Evolutionary conservation across 345 rosid genomes (phyloP), one percentile per base, ranked within the genome.

Genomic region (Erucastrum elatum): DNA sequence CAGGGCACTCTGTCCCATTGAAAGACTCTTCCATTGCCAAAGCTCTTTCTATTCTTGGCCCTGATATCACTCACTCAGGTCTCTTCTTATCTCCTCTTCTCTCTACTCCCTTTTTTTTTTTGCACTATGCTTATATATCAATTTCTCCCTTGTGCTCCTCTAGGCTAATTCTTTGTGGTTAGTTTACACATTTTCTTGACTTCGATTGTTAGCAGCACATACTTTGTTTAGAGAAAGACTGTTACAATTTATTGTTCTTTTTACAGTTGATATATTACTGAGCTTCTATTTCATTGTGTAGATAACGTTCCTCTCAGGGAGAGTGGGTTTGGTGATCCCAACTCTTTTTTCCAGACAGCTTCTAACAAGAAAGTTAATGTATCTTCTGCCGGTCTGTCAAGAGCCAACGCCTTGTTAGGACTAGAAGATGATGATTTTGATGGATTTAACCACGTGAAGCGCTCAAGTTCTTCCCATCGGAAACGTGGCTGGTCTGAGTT

Each of bases 341-440:
- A 77, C 66, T 79, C 91, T 61, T 77, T 90, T 73, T 92, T 94
- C 82, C 90, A 85, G 75, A 90, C 97, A 56, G 97, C 87, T 35
- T 91, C 97, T 17, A 94, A 97, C 63, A 92, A 90, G 79, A 79
- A 65, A 71, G 91, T 92, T 35, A 79, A 74, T 72, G 71, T 86
- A 78, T 90, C 98, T 76, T 85, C 94, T 72, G 83, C 88, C 44
- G 90, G 95, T 70, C 66, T 92, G 66, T 74, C 81, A 29, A 90
- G 86, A 87, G 97, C 97, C 75, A 90, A 85, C 86, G 81, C 77
- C 44, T 76, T 92, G 84, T 69, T 94, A 85, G 92, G 93, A 44
- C 70, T 87, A 80, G 90, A 87, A 49, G 90, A 83, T 68, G 81
- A 56, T 53, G 80, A 74, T 56, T 81, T 80, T 64, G 70, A 84